These are phyloP conservation scores for Cladophialophora exuberans DNA, from an alignment of 2,329 filamentous ascomycete genomes.

Conservation along the genomic window DNA sequence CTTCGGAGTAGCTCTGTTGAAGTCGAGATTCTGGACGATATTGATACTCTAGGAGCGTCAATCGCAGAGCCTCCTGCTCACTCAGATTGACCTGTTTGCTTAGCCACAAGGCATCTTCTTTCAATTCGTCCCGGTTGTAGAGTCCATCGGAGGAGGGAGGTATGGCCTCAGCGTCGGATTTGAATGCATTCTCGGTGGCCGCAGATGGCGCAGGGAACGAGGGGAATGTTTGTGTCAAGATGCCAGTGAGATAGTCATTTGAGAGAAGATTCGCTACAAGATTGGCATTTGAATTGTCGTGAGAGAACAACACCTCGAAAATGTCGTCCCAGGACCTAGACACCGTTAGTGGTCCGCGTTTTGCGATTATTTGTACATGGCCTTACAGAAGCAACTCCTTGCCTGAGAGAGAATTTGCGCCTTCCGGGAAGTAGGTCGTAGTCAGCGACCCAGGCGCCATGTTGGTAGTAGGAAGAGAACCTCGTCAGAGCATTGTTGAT, in stretches of 20 bases:
- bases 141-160: conserved; percentile 66
- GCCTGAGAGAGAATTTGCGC: conserved; percentile 39
- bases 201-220: conserved; percentile 17
- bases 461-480: conserved; percentile 19
- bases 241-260: conserved; percentile 18
- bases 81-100: conserved; percentile 77
- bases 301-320: conserved; percentile 24
- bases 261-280: conserved; percentile 21
- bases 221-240: conserved; percentile 22
- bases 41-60: conserved; percentile 84
- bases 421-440: conserved; percentile 23
- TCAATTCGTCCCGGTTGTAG: conserved; percentile 77
- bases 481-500: conserved; percentile 14
- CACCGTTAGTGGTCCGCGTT: conserved; percentile 11
- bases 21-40: conserved; percentile 74
- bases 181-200: conserved; percentile 69
- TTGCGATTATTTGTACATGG: not conserved
- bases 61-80: conserved; percentile 77
- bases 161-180: conserved; percentile 84
- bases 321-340: conserved; percentile 31
- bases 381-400: conserved; percentile 26
- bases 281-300: conserved; percentile 14
- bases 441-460: conserved; percentile 26
- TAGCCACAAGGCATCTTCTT: conserved; percentile 83
- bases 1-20: conserved; percentile 70